These are phyloP conservation scores for Fusarium anthophilum DNA, from an alignment of 2,329 filamentous ascomycete species.

Conservation along the genomic window DNA sequence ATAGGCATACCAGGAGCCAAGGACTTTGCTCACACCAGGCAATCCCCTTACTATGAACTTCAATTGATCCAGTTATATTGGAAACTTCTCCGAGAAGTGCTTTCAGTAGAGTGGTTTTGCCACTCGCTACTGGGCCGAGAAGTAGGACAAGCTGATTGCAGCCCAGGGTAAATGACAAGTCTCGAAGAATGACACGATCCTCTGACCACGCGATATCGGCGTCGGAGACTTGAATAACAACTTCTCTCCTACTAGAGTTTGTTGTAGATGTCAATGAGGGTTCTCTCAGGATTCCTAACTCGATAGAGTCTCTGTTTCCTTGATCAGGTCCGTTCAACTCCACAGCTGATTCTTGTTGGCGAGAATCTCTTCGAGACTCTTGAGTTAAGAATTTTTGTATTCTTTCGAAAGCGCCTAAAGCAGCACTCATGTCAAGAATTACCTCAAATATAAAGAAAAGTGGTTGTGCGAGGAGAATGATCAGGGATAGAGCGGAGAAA, in stretches of 20 bases:
- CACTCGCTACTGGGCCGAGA: constrained; percentile 55
- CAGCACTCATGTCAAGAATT: constrained; percentile 50
- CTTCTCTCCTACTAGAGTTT: too few relatives aligned
- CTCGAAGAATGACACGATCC: constrained; percentile 40
- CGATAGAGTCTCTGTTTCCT: background rate
- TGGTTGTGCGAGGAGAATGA: constrained; percentile 51
- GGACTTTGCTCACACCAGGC: constrained; percentile 49
- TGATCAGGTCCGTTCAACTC: background rate
- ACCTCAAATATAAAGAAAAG: constrained; percentile 52
- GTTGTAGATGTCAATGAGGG: background rate
- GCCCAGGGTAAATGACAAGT: constrained; percentile 48
- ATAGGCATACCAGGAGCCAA: constrained; percentile 44
- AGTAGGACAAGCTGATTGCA: constrained; percentile 50
- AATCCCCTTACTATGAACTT: constrained; percentile 15
- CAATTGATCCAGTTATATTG: constrained; percentile 29
- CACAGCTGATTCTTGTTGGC: background rate
- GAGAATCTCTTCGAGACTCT: constrained; percentile 41
- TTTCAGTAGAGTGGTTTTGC: constrained; percentile 56
- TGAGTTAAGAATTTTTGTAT: constrained; percentile 50
- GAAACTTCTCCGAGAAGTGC: constrained; percentile 49
- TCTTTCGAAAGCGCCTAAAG: constrained; percentile 52
- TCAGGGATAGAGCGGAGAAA: constrained; percentile 55
- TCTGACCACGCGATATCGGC: constrained; percentile 50
- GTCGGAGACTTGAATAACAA: constrained; percentile 22
- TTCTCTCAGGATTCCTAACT: constrained; percentile 6